Base-by-base conservation (phyloP, 2,329 filamentous ascomycete species). In the Colletotrichum melonis region DNA sequence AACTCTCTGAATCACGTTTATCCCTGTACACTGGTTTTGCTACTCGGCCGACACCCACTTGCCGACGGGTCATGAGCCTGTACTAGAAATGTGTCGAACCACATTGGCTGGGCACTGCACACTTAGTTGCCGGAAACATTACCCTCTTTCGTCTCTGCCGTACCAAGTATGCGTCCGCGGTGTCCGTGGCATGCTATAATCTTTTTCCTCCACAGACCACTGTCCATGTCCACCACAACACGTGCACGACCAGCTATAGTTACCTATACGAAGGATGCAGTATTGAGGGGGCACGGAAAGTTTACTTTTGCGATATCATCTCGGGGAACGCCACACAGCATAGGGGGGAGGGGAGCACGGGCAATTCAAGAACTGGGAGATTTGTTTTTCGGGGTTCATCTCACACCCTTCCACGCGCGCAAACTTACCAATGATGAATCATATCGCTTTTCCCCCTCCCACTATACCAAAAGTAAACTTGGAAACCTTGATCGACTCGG, bases 381-480 rank as follows among this genome's bases (percentile, higher is more conserved):
- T 62, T 26, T 54, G 22, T 58, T 28, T 68, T 58, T 49, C 42
- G 19, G 9, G 16, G 12, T 24, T 49, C 63, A 57, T 14, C 12
- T 35, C 26, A 49, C 35, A 63, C 26, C 35, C 12, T 30, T 35
- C 35, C 63, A 49, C 49, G 26, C 49, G 56, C 11, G 49, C 24
- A 35, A 46, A 56, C 58, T 63, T 67, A 55, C 55, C 55, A 55
- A 55, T 46, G 19, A 63, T 57, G 46, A 63, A 55, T 70, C 62
- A 56, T 57, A 22, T 26, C 38, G 12, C 2, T 0, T 6, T 46
- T 4, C 28, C 62, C 63, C 62, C 24, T 55, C 24, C 14, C 63
- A 35, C 63, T 67, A 52, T 56, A 35, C 14, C 19, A 22, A 24
- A 72, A 28, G 57, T 52, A 72, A 63, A 72, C 49, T 16, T 63